Evolutionary conservation across 2,329 filamentous ascomycete species (phyloP).

Genomic region (Colletotrichum navitas): DNA sequence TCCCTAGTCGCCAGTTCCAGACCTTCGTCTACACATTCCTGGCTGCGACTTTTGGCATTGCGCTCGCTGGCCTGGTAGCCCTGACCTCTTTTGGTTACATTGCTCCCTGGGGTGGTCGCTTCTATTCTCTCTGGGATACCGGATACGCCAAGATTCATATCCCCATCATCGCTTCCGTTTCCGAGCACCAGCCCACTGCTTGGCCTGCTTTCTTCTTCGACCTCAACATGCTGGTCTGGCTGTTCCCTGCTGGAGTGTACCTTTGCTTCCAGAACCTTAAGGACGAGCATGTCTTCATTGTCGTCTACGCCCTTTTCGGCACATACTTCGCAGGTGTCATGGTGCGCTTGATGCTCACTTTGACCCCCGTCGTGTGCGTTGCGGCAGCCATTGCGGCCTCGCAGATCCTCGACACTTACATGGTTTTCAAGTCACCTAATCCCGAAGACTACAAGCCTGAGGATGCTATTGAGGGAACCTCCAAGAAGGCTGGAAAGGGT

Average conservation of each 20-base stretch:
- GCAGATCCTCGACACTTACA: constrained; percentile 87
- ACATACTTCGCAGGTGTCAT: constrained; percentile 99
- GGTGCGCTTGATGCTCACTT: constrained; percentile 97
- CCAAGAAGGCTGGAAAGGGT: constrained; percentile 67
- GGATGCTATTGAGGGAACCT: constrained; percentile 63
- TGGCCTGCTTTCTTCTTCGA: constrained; percentile 99
- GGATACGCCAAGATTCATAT: constrained; percentile 99
- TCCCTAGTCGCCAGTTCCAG: constrained; percentile 94
- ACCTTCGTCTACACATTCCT: constrained; percentile 85
- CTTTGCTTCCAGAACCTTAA: constrained; percentile 94
- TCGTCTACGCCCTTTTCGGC: constrained; percentile 95
- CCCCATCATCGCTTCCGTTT: constrained; percentile 99
- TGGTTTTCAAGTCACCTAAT: constrained; percentile 74
- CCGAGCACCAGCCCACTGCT: constrained; percentile 97
- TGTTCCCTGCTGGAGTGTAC: constrained; percentile 98
- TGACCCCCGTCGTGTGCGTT: constrained; percentile 96
- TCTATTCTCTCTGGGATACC: constrained; percentile 99
- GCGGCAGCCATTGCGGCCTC: constrained; percentile 91
- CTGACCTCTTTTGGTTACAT: constrained; percentile 92
- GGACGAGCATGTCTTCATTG: constrained; percentile 97
- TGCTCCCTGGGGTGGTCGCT: constrained; percentile 97
- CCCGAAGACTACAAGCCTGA: constrained; percentile 53
- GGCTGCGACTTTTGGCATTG: constrained; percentile 78
- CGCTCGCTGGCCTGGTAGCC: constrained; percentile 81
- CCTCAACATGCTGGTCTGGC: constrained; percentile 97